These are phyloP conservation scores for Aspergillus versicolor DNA, from an alignment of 2,329 filamentous ascomycete genomes.

Conservation along the genomic window DNA sequence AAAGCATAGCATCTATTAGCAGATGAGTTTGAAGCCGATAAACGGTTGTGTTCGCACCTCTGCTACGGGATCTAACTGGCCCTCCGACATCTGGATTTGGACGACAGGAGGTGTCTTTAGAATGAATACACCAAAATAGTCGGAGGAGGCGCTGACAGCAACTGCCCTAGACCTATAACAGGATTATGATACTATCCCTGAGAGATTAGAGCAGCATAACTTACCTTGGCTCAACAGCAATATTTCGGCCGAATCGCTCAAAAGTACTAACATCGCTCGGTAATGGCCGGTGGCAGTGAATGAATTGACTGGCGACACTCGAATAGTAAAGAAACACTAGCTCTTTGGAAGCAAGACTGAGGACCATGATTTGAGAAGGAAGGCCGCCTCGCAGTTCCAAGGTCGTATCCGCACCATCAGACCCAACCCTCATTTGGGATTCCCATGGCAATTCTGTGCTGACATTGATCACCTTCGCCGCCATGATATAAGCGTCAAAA, in stretches of 20 bases:
- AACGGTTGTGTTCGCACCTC: constrained; percentile 41
- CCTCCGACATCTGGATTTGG: constrained; percentile 51
- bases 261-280: constrained; percentile 56
- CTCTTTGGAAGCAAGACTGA: constrained; percentile 72
- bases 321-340: constrained; percentile 74
- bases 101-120: constrained; percentile 58
- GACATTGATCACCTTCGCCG: constrained; percentile 72
- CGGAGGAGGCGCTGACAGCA: constrained; percentile 69
- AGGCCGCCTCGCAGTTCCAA: constrained; percentile 33
- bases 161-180: constrained; percentile 52
- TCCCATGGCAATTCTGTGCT: constrained; percentile 42
- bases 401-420: constrained; percentile 10
- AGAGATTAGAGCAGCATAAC: constrained; percentile 19
- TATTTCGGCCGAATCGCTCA: constrained; percentile 60
- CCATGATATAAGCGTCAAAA: constrained; percentile 75
- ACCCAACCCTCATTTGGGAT: constrained; percentile 27
- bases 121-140: constrained; percentile 69
- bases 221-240: constrained; percentile 77
- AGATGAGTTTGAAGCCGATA: constrained; percentile 15
- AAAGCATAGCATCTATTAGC: background rate
- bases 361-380: constrained; percentile 77
- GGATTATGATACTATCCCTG: constrained; percentile 4
- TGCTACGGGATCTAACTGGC: constrained; percentile 60
- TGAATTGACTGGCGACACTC: constrained; percentile 56
- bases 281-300: constrained; percentile 58